phyloP scores from a whole-genome alignment of 768 basidiomycete species.

The Leccinum longicurvipes region DNA sequence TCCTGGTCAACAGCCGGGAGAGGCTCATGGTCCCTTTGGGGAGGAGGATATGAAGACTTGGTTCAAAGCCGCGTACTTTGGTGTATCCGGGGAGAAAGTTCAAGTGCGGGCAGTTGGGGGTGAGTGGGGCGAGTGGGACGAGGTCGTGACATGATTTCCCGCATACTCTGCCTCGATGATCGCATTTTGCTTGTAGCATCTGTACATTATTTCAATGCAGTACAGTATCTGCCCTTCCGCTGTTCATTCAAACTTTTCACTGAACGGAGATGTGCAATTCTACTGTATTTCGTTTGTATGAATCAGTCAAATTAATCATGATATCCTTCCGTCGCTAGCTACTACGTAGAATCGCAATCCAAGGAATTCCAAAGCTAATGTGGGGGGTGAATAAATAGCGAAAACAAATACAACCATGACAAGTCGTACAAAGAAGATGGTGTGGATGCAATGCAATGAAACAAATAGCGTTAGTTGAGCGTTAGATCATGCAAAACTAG shows the following conservation, averaged over 20 bases:
- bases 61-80: slow-evolving; percentile 82
- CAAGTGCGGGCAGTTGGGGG: slow-evolving; percentile 62
- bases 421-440: slow-evolving; percentile 18
- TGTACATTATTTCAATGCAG: slow-evolving; percentile 15
- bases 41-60: slow-evolving; percentile 80
- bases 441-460: slow-evolving; percentile 8
- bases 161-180: not conserved
- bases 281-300: not conserved
- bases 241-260: not conserved
- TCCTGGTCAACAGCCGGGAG: slow-evolving; percentile 45
- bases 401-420: slow-evolving; percentile 18
- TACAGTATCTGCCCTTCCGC: not conserved
- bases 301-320: slow-evolving; percentile 18
- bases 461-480: slow-evolving; percentile 14
- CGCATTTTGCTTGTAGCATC: slow-evolving; percentile 1
- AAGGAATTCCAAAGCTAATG: slow-evolving; percentile 9
- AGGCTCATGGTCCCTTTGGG: slow-evolving; percentile 75
- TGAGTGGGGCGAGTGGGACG: slow-evolving; percentile 75
- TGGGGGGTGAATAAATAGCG: slow-evolving; percentile 23
- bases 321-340: slow-evolving; percentile 12
- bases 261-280: not conserved
- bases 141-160: slow-evolving; percentile 47
- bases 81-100: slow-evolving; percentile 71
- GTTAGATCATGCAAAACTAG: slow-evolving; percentile 22
- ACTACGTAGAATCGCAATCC: slow-evolving; percentile 8